Percentiles rank a stretch among this genome's conserved stretches.
Conservation (phyloP, 768 basidiomycete genomes). For the Naganishia vaughanmartiniae region DNA sequence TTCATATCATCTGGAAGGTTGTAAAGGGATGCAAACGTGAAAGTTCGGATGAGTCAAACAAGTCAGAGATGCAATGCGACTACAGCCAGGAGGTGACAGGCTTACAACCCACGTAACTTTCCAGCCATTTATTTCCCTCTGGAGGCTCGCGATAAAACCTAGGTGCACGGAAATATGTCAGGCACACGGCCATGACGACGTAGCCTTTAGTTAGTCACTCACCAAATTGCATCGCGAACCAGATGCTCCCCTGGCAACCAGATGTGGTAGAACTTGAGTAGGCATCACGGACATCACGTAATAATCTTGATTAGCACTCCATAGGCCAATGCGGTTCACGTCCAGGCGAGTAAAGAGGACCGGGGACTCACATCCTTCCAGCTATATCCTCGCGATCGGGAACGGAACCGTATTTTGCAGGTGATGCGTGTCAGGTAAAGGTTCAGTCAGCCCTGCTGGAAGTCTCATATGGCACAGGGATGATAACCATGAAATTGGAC, state of each 20-base stretch:
- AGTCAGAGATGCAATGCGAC: not conserved
- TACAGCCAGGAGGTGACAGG: not conserved
- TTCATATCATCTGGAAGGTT: not conserved
- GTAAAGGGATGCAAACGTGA: not conserved
- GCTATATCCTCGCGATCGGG: not conserved
- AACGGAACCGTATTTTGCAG: not conserved
- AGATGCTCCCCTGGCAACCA: not conserved
- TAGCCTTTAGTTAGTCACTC: not conserved
- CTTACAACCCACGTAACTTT: constrained; percentile 1
- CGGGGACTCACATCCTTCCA: not conserved
- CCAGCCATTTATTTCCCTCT: not conserved
- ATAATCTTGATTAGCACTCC: not conserved
- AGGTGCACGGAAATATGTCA: not conserved
- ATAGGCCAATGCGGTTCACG: not conserved
- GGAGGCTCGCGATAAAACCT: not conserved
- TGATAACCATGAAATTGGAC: not conserved
- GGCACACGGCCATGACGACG: not conserved
- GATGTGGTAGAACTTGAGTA: not conserved
- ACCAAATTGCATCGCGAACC: not conserved
- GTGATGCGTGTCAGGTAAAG: not conserved
- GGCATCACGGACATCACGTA: not conserved
- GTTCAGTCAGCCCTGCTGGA: not conserved
- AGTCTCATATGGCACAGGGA: not conserved
- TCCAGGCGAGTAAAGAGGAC: no score
- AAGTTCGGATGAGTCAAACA: not conserved